phyloP scores from a whole-genome alignment of 257 asterid species.

The Anisodus acutangulus region DNA sequence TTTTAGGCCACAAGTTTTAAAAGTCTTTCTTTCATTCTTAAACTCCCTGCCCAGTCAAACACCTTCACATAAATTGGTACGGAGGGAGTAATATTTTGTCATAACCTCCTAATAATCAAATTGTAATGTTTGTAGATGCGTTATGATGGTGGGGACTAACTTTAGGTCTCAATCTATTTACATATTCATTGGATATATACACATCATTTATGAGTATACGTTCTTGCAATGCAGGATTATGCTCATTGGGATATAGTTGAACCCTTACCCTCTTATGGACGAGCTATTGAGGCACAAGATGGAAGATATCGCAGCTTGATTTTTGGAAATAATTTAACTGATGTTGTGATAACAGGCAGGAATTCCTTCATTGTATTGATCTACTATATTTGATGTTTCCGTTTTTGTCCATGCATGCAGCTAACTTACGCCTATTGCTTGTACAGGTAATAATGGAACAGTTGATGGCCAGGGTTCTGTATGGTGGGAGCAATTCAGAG shows the following conservation, averaged over 20 bases:
- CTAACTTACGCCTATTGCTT: conserved; percentile 21
- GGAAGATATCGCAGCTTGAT: conserved; percentile 75
- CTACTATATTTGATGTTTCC: conserved; percentile 8
- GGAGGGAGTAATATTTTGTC: not conserved
- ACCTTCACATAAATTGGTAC: not conserved
- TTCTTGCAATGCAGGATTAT: conserved; percentile 50
- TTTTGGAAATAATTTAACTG: conserved; percentile 58
- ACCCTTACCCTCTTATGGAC: conserved; percentile 78
- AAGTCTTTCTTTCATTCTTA: not conserved
- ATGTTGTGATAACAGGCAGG: conserved; percentile 75
- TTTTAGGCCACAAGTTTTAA: not conserved
- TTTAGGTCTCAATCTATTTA: conserved; percentile 9
- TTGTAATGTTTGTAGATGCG: not conserved
- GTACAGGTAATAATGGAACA: conserved; percentile 76
- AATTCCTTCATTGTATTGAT: conserved; percentile 2
- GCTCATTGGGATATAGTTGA: conserved; percentile 71
- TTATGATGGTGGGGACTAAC: conserved; percentile 3
- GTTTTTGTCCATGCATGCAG: not conserved
- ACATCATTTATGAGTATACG: not conserved
- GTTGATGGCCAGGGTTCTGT: conserved; percentile 81
- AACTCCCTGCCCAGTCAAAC: not conserved
- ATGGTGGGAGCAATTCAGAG: conserved; percentile 68
- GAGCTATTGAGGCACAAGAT: conserved; percentile 63
- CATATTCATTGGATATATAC: conserved; percentile 11
- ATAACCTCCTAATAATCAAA: not conserved